These are phyloP conservation scores for Primulina tabacum DNA, from an alignment of 257 asterid genomes.

Conservation along the genomic window DNA sequence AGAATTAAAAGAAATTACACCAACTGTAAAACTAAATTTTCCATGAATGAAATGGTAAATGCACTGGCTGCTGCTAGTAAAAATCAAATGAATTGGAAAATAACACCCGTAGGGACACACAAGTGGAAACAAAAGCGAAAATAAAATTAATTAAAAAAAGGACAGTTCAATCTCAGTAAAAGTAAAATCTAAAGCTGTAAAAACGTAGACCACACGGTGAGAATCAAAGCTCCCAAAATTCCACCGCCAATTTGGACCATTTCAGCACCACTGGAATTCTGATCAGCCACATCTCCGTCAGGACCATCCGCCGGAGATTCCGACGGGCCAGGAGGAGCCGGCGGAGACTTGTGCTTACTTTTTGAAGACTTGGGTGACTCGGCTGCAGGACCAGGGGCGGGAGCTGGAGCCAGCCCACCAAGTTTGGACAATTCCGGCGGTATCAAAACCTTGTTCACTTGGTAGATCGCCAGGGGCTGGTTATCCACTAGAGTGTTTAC, in stretches of 20 bases:
- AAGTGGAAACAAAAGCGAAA: too few species aligned
- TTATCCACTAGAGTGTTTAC: slow-evolving; percentile 40
- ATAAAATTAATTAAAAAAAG: too few species aligned
- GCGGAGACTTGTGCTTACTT: slow-evolving; percentile 45
- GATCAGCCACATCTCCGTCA: slow-evolving; percentile 36
- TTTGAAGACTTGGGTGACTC: slow-evolving; percentile 37
- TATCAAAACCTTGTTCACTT: slow-evolving; percentile 43
- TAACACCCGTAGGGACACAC: not conserved
- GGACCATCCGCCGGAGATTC: slow-evolving; percentile 56
- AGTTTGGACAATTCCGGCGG: slow-evolving; percentile 51
- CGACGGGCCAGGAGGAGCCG: slow-evolving; percentile 36
- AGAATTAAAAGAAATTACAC: too few species aligned
- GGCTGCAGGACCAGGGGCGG: slow-evolving; percentile 52
- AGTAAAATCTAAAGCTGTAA: slow-evolving; percentile 16
- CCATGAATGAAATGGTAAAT: too few species aligned
- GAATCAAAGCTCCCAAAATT: slow-evolving; percentile 24
- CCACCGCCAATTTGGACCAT: slow-evolving; percentile 34
- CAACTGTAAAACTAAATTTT: too few species aligned
- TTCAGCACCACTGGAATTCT: slow-evolving; percentile 36
- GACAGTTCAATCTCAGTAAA: not conserved
- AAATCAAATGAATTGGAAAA: not conserved
- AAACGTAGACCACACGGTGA: slow-evolving; percentile 31
- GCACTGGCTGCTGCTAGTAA: not conserved
- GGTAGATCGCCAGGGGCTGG: slow-evolving; percentile 47
- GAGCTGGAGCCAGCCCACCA: slow-evolving; percentile 43